Evolutionary conservation across 768 basidiomycete species (phyloP).

Genomic region (Vishniacozyma victoriae): DNA sequence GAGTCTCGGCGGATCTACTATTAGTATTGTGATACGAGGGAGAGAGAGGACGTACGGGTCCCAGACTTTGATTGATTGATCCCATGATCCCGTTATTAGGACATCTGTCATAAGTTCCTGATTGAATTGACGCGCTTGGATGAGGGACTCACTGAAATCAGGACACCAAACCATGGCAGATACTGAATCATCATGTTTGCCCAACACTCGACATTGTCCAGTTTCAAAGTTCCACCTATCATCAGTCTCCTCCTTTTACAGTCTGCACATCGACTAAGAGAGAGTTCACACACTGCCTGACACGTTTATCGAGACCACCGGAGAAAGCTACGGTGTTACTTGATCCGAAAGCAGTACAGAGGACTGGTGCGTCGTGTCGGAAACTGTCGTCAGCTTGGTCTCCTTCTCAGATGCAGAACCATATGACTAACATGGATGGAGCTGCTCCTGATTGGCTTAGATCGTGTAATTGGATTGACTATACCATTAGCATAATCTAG

Average conservation of each 20-base stretch:
- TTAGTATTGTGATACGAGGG: background rate
- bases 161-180: constrained; percentile 67
- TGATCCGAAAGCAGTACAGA: constrained; percentile 67
- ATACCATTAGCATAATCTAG: background rate
- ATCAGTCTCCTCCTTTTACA: background rate
- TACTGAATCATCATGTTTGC: constrained; percentile 73
- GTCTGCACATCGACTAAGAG: background rate
- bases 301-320: constrained; percentile 77
- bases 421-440: background rate
- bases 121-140: background rate
- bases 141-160: constrained; percentile 56
- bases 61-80: constrained; percentile 80
- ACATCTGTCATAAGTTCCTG: constrained; percentile 51
- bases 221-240: constrained; percentile 65
- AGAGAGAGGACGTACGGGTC: constrained; percentile 52
- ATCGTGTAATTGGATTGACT: constrained; percentile 35
- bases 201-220: constrained; percentile 67
- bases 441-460: constrained; percentile 24
- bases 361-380: constrained; percentile 79
- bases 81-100: constrained; percentile 87
- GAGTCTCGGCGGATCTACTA: constrained; percentile 45
- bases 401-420: background rate
- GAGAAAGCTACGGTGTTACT: constrained; percentile 67
- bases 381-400: constrained; percentile 48
- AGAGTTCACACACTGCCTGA: constrained; percentile 62